A percentile compares a stretch with the other conserved stretches of the same genome.
phyloP scores from a whole-genome alignment of 371 early-diverging fungal genomes.

The Mortierella sp. region DNA sequence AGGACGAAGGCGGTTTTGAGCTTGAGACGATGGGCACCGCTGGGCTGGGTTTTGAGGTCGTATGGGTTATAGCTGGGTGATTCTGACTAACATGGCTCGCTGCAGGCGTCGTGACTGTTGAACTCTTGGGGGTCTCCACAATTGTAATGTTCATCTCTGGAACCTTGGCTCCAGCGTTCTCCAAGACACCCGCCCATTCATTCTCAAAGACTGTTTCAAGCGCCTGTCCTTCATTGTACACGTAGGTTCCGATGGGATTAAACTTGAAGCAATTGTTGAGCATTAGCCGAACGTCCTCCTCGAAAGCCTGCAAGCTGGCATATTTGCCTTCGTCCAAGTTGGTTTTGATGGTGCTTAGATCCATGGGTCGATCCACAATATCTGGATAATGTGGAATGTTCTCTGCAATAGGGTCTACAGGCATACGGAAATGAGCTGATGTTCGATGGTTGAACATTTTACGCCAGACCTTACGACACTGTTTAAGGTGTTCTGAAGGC shows the following conservation, averaged over 20 bases:
- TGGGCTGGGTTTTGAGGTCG: neutral
- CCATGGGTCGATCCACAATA: conserved; percentile 96
- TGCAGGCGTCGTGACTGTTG: neutral
- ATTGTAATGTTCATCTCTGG: conserved; percentile 61
- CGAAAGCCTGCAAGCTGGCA: conserved; percentile 60
- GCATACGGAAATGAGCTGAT: conserved; percentile 73
- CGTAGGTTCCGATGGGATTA: conserved; percentile 86
- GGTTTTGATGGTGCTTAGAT: conserved; percentile 89
- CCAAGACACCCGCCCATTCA: conserved; percentile 52
- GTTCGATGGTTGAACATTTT: conserved; percentile 32
- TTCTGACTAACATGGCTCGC: neutral
- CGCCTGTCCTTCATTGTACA: conserved; percentile 79
- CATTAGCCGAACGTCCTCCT: conserved; percentile 73
- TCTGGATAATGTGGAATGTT: conserved; percentile 89
- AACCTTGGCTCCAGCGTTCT: conserved; percentile 33
- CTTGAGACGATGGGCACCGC: neutral
- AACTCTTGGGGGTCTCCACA: conserved; percentile 59
- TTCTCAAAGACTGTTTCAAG: conserved; percentile 77
- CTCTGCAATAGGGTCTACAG: conserved; percentile 90
- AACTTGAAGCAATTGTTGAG: conserved; percentile 93
- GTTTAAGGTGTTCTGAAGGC: conserved; percentile 28
- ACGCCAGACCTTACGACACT: conserved; percentile 36
- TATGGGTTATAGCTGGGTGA: neutral
- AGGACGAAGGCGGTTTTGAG: conserved; percentile 13
- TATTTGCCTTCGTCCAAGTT: conserved; percentile 79